Percentiles rank a stretch among this genome's conserved stretches.
Evolutionary conservation across 495 filamentous ascomycete species (phyloP).

Genomic region (Aspergillus mulundensis): DNA sequence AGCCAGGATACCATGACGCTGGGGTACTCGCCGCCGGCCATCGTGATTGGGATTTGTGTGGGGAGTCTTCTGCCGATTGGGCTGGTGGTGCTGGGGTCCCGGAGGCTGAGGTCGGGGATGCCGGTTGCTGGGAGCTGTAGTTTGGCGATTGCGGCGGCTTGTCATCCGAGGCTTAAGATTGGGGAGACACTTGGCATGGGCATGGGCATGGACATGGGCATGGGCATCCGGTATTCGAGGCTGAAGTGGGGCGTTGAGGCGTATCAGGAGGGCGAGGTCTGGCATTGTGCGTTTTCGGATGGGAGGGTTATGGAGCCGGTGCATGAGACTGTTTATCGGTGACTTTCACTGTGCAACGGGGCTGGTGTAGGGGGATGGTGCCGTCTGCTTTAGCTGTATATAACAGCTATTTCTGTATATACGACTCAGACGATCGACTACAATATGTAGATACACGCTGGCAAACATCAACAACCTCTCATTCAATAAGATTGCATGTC

Average conservation of each 20-base stretch:
- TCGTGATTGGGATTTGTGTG: slow-evolving; percentile 27
- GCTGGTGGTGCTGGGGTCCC: slow-evolving; percentile 10
- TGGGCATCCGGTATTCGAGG: background rate
- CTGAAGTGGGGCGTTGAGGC: background rate
- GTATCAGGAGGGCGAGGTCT: background rate
- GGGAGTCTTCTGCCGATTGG: slow-evolving; percentile 10
- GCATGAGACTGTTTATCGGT: background rate
- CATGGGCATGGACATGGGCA: background rate
- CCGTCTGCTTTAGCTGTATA: too few relatives aligned
- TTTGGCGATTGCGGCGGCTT: slow-evolving; percentile 27
- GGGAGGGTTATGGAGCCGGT: background rate
- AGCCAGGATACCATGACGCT: slow-evolving; percentile 15
- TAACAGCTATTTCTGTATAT: too few relatives aligned
- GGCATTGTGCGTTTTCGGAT: background rate
- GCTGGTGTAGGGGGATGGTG: too few relatives aligned
- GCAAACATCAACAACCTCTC: too few relatives aligned
- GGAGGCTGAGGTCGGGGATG: slow-evolving; percentile 24
- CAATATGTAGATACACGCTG: too few relatives aligned
- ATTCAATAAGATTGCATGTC: too few relatives aligned
- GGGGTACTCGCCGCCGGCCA: slow-evolving; percentile 30
- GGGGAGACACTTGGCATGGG: too few relatives aligned
- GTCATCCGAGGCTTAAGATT: slow-evolving; percentile 28
- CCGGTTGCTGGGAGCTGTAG: background rate
- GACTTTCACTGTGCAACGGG: too few relatives aligned
- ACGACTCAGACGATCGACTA: too few relatives aligned